Evolutionary conservation across 352 stramenopile species (phyloP).

Genomic region (Phytopythium litorale): DNA sequence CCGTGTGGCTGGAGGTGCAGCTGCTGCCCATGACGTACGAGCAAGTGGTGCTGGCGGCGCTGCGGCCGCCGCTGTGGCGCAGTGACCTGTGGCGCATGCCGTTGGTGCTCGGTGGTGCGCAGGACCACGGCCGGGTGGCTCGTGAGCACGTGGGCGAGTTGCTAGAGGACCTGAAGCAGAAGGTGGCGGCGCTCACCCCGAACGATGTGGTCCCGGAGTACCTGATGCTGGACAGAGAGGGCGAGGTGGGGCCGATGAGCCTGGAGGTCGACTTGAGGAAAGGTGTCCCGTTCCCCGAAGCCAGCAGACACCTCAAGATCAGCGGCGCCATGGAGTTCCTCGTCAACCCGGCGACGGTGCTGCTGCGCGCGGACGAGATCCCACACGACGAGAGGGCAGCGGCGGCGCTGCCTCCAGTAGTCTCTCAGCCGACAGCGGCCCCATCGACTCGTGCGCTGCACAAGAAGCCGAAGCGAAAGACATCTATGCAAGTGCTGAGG

Average conservation of each 20-base stretch:
- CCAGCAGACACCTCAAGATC: conserved; percentile 25
- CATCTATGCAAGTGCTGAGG: conserved; percentile 1
- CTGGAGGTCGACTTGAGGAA: neutral
- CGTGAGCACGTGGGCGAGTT: conserved; percentile 14
- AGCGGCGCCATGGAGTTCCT: conserved; percentile 33
- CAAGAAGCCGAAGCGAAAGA: conserved; percentile 33
- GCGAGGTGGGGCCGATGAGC: conserved; percentile 5
- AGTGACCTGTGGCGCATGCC: conserved; percentile 23
- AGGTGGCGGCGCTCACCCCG: conserved; percentile 14
- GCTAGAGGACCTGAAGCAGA: conserved; percentile 15
- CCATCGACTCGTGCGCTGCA: conserved; percentile 28
- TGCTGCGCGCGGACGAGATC: conserved; percentile 38
- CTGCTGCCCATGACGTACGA: conserved; percentile 20
- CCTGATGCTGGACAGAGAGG: conserved; percentile 12
- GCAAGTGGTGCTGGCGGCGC: conserved; percentile 17
- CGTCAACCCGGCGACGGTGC: conserved; percentile 39
- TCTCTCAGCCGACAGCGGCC: neutral
- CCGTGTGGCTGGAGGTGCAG: conserved; percentile 44
- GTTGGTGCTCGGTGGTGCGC: conserved; percentile 9
- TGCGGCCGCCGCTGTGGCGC: conserved; percentile 26
- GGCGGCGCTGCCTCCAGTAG: neutral
- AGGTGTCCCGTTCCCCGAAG: neutral
- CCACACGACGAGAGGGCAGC: conserved; percentile 4
- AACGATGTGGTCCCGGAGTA: conserved; percentile 36
- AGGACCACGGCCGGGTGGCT: neutral